These are phyloP conservation scores for Pseudocercospora eumusae DNA, from an alignment of 2,329 filamentous ascomycete genomes.

Conservation along the genomic window DNA sequence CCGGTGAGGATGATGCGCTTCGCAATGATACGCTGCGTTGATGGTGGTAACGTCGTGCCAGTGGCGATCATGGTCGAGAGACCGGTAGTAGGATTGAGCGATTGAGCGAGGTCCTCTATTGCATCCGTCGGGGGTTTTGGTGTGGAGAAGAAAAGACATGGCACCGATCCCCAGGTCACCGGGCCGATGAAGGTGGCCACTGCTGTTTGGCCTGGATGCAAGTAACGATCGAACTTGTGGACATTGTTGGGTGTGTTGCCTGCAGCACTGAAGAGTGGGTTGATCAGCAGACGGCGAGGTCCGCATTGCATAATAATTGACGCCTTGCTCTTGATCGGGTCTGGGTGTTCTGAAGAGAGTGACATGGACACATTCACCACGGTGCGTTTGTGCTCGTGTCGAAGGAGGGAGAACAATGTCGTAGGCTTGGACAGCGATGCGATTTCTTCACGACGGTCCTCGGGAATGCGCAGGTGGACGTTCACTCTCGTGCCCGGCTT, in stretches of 20 bases:
- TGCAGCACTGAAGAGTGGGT: slow-evolving; percentile 85
- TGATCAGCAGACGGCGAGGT: slow-evolving; percentile 80
- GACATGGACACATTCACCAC: slow-evolving; percentile 87
- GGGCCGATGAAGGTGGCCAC: slow-evolving; percentile 89
- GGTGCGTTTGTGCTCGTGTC: slow-evolving; percentile 93
- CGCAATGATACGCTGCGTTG: slow-evolving; percentile 75
- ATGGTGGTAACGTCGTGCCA: slow-evolving; percentile 79
- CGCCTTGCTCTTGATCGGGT: slow-evolving; percentile 85
- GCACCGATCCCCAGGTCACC: slow-evolving; percentile 88
- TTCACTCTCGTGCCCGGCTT: slow-evolving; percentile 79
- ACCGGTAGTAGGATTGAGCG: slow-evolving; percentile 28
- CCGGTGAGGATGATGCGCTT: slow-evolving; percentile 94
- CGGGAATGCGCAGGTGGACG: slow-evolving; percentile 65
- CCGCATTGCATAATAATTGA: slow-evolving; percentile 91
- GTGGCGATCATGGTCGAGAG: slow-evolving; percentile 74
- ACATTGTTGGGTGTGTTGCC: slow-evolving; percentile 94
- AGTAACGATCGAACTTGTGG: slow-evolving; percentile 90
- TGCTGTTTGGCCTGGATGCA: slow-evolving; percentile 86
- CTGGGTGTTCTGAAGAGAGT: slow-evolving; percentile 72
- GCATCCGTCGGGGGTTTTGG: slow-evolving; percentile 47
- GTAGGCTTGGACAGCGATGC: slow-evolving; percentile 62
- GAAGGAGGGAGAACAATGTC: slow-evolving; percentile 79
- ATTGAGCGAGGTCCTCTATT: slow-evolving; percentile 42
- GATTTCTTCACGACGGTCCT: slow-evolving; percentile 50
- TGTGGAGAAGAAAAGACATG: slow-evolving; percentile 79